These are phyloP conservation scores for Hypoxylon sp. DNA, from an alignment of 2,329 filamentous ascomycete genomes.

Conservation along the genomic window DNA sequence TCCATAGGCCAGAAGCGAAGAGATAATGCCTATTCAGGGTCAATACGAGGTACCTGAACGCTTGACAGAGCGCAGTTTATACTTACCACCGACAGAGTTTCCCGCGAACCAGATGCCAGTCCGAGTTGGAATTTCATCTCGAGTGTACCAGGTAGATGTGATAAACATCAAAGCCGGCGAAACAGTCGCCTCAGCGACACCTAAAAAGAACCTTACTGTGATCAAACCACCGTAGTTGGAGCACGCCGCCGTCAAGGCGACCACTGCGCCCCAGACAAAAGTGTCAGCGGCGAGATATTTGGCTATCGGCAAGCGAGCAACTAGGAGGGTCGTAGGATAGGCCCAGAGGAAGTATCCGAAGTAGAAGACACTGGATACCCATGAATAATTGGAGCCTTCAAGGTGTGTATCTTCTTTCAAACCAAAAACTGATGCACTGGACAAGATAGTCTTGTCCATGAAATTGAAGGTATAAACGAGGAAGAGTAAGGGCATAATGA, in stretches of 20 bases:
- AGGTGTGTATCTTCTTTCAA: conserved; percentile 62
- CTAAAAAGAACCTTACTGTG: conserved; percentile 65
- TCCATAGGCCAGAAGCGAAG: conserved; percentile 66
- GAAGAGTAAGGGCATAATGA: conserved; percentile 68
- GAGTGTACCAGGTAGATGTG: conserved; percentile 68
- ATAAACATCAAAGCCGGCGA: conserved; percentile 68
- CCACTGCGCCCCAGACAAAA: conserved; percentile 63
- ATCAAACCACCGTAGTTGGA: conserved; percentile 63
- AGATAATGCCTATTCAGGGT: conserved; percentile 52
- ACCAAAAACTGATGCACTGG: conserved; percentile 68
- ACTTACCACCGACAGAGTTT: conserved; percentile 59
- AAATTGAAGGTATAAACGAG: conserved; percentile 71
- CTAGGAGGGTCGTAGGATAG: conserved; percentile 62
- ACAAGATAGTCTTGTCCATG: conserved; percentile 71
- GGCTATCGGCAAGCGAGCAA: conserved; percentile 61
- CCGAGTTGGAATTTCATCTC: conserved; percentile 66
- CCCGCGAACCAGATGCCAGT: conserved; percentile 69
- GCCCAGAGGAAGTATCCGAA: conserved; percentile 64
- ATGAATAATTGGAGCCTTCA: conserved; percentile 59
- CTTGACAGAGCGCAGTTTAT: too few relatives aligned
- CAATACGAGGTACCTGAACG: too few relatives aligned
- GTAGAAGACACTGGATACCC: conserved; percentile 62
- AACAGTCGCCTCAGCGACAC: conserved; percentile 66
- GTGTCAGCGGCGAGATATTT: conserved; percentile 63
- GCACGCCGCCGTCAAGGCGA: conserved; percentile 60